Conservation (phyloP, 768 basidiomycete species). For the Suillus hirtellus region DNA sequence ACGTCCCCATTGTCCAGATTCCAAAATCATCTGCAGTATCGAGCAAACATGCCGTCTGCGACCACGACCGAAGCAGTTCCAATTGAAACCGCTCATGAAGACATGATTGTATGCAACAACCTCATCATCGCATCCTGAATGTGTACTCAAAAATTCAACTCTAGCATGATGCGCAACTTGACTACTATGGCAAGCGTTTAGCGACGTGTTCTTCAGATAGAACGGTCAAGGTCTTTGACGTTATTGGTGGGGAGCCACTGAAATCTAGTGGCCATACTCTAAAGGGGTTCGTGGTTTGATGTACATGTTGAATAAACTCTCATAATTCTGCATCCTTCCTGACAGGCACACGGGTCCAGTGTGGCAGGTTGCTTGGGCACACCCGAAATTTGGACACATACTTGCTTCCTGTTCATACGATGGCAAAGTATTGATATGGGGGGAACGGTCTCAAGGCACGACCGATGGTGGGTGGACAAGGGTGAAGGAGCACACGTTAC, state of each 20-base stretch:
- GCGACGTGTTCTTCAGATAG: conserved; percentile 97
- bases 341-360: conserved; percentile 92
- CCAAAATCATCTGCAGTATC: neutral
- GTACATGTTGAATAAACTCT: neutral
- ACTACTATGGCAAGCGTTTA: conserved; percentile 96
- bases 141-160: neutral
- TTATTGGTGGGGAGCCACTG: conserved; percentile 83
- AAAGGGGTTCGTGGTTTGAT: conserved; percentile 59
- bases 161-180: conserved; percentile 96
- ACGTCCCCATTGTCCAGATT: neutral
- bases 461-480: conserved; percentile 77
- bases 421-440: conserved; percentile 98
- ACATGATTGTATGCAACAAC: conserved; percentile 80
- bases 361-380: conserved; percentile 98
- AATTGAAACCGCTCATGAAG: conserved; percentile 95
- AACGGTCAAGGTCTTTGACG: conserved; percentile 93
- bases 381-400: conserved; percentile 95
- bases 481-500: conserved; percentile 93
- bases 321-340: neutral
- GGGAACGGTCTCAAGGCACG: conserved; percentile 67
- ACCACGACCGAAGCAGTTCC: conserved; percentile 69
- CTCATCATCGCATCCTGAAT: neutral
- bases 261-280: conserved; percentile 68
- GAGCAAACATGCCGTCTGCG: conserved; percentile 40
- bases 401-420: conserved; percentile 99